A percentile compares a stretch with the other conserved stretches of the same genome.
These are phyloP conservation scores for Eleusine indica DNA, from an alignment of 176 grass and related monocot species.

Conservation along the genomic window DNA sequence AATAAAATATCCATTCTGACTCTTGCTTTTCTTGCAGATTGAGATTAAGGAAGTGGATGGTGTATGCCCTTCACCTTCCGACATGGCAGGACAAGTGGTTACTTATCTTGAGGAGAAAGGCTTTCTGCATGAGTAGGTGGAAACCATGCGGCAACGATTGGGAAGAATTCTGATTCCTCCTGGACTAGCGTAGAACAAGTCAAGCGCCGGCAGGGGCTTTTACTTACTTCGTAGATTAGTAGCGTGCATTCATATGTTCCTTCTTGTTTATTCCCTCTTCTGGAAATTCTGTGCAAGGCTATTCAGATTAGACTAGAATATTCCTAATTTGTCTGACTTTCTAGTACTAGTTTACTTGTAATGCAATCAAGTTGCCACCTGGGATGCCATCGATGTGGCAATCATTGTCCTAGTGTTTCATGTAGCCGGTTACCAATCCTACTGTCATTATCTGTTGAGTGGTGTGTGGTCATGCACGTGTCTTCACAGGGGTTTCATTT, in stretches of 20 bases:
- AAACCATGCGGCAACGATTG: neutral
- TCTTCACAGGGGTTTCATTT: neutral
- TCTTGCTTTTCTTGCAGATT: conserved; percentile 57
- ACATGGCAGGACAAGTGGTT: conserved; percentile 80
- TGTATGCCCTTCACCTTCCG: conserved; percentile 68
- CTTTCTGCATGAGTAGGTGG: conserved; percentile 61
- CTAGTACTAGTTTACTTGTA: neutral
- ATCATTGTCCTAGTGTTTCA: neutral
- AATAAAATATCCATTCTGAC: neutral
- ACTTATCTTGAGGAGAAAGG: conserved; percentile 91
- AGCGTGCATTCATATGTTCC: conserved; percentile 9
- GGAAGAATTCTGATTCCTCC: neutral
- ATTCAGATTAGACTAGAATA: conserved; percentile 15
- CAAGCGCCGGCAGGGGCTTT: neutral
- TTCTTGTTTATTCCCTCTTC: neutral
- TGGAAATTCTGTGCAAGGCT: neutral
- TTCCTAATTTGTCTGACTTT: conserved; percentile 1
- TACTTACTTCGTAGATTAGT: conserved; percentile 3
- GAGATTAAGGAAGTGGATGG: conserved; percentile 88
- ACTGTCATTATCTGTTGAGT: neutral
- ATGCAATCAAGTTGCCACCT: neutral
- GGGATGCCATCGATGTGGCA: neutral
- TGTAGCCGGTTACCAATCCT: neutral
- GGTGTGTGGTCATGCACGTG: too few species aligned
- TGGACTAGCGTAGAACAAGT: conserved; percentile 31